Conservation (phyloP, 2,329 filamentous ascomycete genomes). For the Talaromyces sp. region DNA sequence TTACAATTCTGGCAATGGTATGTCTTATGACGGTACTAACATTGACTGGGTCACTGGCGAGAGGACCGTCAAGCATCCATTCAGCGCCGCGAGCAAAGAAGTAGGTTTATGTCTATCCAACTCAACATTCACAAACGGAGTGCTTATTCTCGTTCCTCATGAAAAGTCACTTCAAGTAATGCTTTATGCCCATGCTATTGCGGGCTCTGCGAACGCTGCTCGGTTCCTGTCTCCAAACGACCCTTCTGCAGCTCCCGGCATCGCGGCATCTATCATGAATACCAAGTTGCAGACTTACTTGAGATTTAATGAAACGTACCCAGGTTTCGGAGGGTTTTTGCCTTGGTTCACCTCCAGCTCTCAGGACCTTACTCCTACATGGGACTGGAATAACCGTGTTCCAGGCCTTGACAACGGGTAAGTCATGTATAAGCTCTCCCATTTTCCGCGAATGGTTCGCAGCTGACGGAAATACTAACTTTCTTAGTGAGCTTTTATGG, state of each 20-base stretch:
- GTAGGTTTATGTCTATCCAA: slow-evolving; percentile 17
- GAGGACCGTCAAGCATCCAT: slow-evolving; percentile 33
- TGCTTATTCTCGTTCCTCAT: background rate
- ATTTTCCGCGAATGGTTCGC: background rate
- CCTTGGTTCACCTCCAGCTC: slow-evolving; percentile 38
- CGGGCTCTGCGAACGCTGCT: slow-evolving; percentile 38
- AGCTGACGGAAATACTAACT: background rate
- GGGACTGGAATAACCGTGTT: slow-evolving; percentile 40
- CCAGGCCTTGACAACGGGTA: slow-evolving; percentile 44
- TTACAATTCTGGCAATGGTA: slow-evolving; percentile 43
- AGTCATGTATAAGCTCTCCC: background rate
- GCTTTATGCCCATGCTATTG: slow-evolving; percentile 42
- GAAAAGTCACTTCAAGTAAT: slow-evolving; percentile 43
- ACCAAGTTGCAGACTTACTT: slow-evolving; percentile 41
- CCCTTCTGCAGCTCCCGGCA: slow-evolving; percentile 29
- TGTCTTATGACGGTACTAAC: slow-evolving; percentile 34
- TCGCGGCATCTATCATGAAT: slow-evolving; percentile 38
- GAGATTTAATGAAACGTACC: slow-evolving; percentile 41
- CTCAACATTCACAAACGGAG: background rate
- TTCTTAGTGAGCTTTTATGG: slow-evolving; percentile 41
- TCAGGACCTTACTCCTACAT: slow-evolving; percentile 32
- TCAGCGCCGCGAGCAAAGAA: slow-evolving; percentile 35
- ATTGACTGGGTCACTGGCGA: slow-evolving; percentile 37
- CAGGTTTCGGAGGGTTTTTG: slow-evolving; percentile 42
- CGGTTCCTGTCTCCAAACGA: slow-evolving; percentile 38